Conservation (phyloP, 2,329 filamentous ascomycete species). For the Tolypocladium tropicale region DNA sequence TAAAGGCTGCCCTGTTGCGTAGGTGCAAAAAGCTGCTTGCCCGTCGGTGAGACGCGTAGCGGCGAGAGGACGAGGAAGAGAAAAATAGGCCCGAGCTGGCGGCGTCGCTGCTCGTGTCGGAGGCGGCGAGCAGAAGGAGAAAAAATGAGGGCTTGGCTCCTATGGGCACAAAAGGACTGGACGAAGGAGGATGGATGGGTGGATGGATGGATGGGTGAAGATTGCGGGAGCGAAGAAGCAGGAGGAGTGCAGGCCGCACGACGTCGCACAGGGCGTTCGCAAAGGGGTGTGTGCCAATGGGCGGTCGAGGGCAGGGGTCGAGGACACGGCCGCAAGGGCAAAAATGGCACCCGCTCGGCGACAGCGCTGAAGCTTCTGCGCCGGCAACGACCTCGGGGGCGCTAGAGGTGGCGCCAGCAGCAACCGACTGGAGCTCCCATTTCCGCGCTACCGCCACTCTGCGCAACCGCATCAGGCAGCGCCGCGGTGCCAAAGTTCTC, state of each 20-base stretch:
- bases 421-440: background rate
- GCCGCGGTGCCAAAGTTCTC: background rate
- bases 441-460: background rate
- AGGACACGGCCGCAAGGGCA: background rate
- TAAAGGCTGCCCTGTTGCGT: background rate
- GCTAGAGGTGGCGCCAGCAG: background rate
- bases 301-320: background rate
- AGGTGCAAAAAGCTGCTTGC: background rate
- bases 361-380: background rate
- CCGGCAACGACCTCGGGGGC: background rate
- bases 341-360: background rate
- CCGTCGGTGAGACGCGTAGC: background rate
- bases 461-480: background rate
- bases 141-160: slow-evolving; percentile 1
- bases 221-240: background rate
- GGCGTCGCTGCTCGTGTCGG: background rate
- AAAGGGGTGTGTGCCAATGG: slow-evolving; percentile 1
- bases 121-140: background rate
- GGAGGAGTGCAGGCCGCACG: background rate
- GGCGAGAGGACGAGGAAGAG: slow-evolving; percentile 10
- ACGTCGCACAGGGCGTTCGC: slow-evolving; percentile 3
- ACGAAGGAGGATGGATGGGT: slow-evolving; percentile 1
- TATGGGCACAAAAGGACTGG: slow-evolving; percentile 2
- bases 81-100: background rate
- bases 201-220: background rate